A percentile compares a stretch with the other conserved stretches of the same genome.
Conservation (phyloP, 1,284 basidiomycete genomes). For the Naganishia cerealis region DNA sequence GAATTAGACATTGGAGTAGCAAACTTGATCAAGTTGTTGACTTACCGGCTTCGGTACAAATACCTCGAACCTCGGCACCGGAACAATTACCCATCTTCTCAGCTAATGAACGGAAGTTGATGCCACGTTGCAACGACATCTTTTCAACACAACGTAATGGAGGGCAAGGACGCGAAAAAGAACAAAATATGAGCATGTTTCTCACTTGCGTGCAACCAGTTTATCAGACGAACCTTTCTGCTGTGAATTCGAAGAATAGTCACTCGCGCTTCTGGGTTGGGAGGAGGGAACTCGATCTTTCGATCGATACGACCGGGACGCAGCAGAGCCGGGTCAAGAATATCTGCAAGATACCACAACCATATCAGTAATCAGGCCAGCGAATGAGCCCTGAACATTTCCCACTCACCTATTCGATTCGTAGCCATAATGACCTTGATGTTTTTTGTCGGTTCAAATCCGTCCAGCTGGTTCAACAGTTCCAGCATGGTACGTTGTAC, state of each 20-base stretch:
- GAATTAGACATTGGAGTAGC: background rate
- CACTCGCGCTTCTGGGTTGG: slow-evolving; percentile 94
- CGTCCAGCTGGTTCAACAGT: slow-evolving; percentile 92
- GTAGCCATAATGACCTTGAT: slow-evolving; percentile 99
- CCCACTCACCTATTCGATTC: slow-evolving; percentile 78
- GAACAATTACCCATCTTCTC: slow-evolving; percentile 99
- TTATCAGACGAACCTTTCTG: slow-evolving; percentile 67
- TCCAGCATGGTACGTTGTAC: slow-evolving; percentile 98
- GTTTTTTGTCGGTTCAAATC: slow-evolving; percentile 96
- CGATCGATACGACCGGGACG: slow-evolving; percentile 96
- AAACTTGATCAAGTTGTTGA: slow-evolving; percentile 37
- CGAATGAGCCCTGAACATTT: background rate
- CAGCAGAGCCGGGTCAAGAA: slow-evolving; percentile 89
- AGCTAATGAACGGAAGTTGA: slow-evolving; percentile 88
- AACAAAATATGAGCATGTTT: background rate
- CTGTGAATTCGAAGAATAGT: slow-evolving; percentile 96
- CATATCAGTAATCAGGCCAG: background rate
- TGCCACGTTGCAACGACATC: slow-evolving; percentile 98
- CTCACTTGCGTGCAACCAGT: background rate
- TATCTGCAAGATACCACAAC: slow-evolving; percentile 62
- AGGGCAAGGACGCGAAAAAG: slow-evolving; percentile 16
- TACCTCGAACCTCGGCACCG: slow-evolving; percentile 95
- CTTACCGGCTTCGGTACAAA: slow-evolving; percentile 94
- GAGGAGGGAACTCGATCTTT: slow-evolving; percentile 98
- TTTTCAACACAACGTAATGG: slow-evolving; percentile 44